Evolutionary conservation across 192 early-diverging fungal genomes (phyloP), one percentile per base, ranked within the genome.

Genomic region (Gonapodya prolifera): DNA sequence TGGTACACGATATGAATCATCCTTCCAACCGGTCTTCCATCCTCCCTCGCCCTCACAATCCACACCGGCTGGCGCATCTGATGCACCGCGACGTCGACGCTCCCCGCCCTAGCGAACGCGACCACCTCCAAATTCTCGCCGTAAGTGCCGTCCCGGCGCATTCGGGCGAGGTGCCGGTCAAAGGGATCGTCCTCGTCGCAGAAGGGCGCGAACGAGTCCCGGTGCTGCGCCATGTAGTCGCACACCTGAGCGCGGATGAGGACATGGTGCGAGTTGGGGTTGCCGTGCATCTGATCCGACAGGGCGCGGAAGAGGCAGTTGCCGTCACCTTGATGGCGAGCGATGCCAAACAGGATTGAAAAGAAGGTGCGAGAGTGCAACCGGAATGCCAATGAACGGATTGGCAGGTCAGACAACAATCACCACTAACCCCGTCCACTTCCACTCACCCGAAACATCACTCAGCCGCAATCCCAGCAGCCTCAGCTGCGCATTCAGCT

Each of bases 101-200:
- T 74, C 71, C 85, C 84, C 78, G 87, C 78, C 34, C 87, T 84
- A 1, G 92, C 91, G 85, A 90, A 93, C 0, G 86, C 91, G 0
- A 89, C 91, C 30, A 93, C 75, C 78, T 92, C 92, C 82, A 92
- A 84, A 76, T 93, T 92, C 30, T 91, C 92, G 28, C 89, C 92
- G 81, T 85, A 93, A 2, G 86, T 87, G 2, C 89, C 90, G 23
- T 80, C 71, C 1, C 81, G 82, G 30, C 86, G 83, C 91, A 93
- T 91, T 2, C 85, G 83, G 61, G 69, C 36, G 0, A 91, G 75
- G 70, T 93, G 89, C 16, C 81, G 82, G 61, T 85, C 85, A 61
- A 91, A 88, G 71, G 71, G 71, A 29, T 73, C 71, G 45, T 88
- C 82, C 69, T 91, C 90, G 34, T 91, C 90, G 31, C 92, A 83